A percentile compares a stretch with the other conserved stretches of the same genome.
phyloP scores from a whole-genome alignment of 2,329 filamentous ascomycete genomes.

The Didymella keratinophila region DNA sequence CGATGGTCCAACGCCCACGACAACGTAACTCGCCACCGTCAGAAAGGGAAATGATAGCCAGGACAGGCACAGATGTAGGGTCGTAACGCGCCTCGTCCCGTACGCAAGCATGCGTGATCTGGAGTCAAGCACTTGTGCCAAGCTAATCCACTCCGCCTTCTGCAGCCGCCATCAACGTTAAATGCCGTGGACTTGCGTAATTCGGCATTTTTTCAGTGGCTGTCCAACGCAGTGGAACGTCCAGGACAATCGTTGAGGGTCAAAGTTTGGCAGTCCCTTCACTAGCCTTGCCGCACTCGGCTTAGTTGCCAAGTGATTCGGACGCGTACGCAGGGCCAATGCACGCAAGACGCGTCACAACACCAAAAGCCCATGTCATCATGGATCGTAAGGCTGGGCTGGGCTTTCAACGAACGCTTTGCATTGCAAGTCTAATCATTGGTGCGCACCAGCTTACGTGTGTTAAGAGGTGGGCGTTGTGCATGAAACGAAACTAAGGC shows the following conservation, averaged over 20 bases:
- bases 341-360: slow-evolving; percentile 16
- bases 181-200: slow-evolving; percentile 6
- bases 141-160: slow-evolving; percentile 13
- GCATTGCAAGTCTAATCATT: slow-evolving; percentile 6
- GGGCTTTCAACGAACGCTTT: neutral
- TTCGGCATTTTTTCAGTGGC: slow-evolving; percentile 2
- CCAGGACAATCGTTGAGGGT: neutral
- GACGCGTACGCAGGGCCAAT: slow-evolving; percentile 3
- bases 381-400: slow-evolving; percentile 1
- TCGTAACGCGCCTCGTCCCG: slow-evolving; percentile 19
- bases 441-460: slow-evolving; percentile 12
- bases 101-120: slow-evolving; percentile 19
- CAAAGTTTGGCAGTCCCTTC: slow-evolving; percentile 8
- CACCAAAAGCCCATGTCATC: slow-evolving; percentile 11
- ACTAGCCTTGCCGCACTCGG: slow-evolving; percentile 6
- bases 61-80: neutral
- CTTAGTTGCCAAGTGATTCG: slow-evolving; percentile 8
- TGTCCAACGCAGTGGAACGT: neutral
- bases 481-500: slow-evolving; percentile 16
- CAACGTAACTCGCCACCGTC: neutral
- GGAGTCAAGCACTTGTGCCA: slow-evolving; percentile 16
- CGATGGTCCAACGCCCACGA: neutral
- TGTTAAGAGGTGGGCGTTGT: neutral
- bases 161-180: slow-evolving; percentile 9
- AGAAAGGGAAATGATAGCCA: neutral